Evolutionary conservation across 176 grass and related monocot species (phyloP), one percentile per base, ranked within the genome.

Genomic region (Neostapfia colusana): DNA sequence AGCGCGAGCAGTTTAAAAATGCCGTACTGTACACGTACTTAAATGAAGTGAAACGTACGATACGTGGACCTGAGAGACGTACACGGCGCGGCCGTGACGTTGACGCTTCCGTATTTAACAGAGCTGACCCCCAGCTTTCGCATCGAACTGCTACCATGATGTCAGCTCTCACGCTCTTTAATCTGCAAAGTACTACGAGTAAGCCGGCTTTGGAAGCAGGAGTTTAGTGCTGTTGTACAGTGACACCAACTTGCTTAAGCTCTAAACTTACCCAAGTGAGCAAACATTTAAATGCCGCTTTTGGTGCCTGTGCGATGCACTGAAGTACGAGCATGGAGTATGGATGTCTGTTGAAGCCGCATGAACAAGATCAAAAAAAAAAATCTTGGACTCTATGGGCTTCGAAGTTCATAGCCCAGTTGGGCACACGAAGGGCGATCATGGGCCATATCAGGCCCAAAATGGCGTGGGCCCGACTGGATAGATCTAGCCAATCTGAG

Each of bases 61-160:
- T 9, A 56, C 17, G 43, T 18, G 21, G 20, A 17, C 25, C 31
- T 31, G 31, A 31, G 31, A 31, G 31, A 31, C 3, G 31, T 31
- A 18, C 25, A 62, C 20, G 21, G 28, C 28, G 59, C 65, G 49
- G 18, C 17, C 58, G 77, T 89, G 59, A 89, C 82, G 82, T 37
- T 59, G 65, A 89, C 77, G 87, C 87, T 0, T 77, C 77, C 23
- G 49, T 43, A 63, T 59, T 72, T 45, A 45, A 37, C 18, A 67
- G 62, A 23, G 63, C 24, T 75, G 67, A 57, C 39, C 7, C 7
- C 13, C 17, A n/a, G 56, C 65, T 76, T 77, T 71, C n/a, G 53
- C 31, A 17, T 34, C 67, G 8, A 61, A 59, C 18, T 69, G 42
- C 21, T 31, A 46, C 27, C 37, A 20, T 48, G 31, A 2, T 31